Evolutionary conservation across 2,329 filamentous ascomycete species (phyloP).

Genomic region (Elsinoe australis): DNA sequence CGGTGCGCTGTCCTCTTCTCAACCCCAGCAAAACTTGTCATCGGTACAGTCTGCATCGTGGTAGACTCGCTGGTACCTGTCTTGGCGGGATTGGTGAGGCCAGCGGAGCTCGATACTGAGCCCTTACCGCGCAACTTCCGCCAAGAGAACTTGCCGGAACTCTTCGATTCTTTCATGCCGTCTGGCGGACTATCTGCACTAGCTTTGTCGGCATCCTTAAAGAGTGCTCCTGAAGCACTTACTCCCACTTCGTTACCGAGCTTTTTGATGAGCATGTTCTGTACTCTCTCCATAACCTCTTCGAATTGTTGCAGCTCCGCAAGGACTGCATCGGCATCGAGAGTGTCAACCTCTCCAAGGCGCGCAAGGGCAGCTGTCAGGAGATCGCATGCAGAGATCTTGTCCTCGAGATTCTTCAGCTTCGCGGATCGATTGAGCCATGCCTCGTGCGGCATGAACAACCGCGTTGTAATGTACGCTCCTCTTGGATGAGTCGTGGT

Average conservation of each 20-base stretch:
- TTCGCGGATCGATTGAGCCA: conserved; percentile 94
- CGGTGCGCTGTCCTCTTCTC: conserved; percentile 50
- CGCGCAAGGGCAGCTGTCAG: conserved; percentile 69
- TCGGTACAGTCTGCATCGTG: conserved; percentile 46
- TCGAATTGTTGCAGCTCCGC: conserved; percentile 93
- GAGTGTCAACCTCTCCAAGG: conserved; percentile 76
- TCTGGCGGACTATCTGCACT: conserved; percentile 35
- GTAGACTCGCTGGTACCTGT: conserved; percentile 49
- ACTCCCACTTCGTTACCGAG: conserved; percentile 90
- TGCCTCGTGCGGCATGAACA: conserved; percentile 87
- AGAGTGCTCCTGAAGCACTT: conserved; percentile 62
- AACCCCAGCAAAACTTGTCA: conserved; percentile 65
- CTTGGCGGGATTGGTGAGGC: conserved; percentile 23
- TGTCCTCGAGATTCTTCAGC: conserved; percentile 84
- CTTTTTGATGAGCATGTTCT: conserved; percentile 67
- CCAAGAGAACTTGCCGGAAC: conserved; percentile 79
- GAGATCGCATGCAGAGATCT: conserved; percentile 83
- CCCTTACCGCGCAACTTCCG: conserved; percentile 84
- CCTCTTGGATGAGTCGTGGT: conserved; percentile 85
- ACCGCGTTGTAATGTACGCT: conserved; percentile 81
- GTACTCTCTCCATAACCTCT: conserved; percentile 75
- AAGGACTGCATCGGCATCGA: conserved; percentile 82
- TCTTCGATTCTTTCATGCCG: conserved; percentile 41
- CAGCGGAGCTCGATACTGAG: conserved; percentile 44
- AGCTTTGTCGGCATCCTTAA: conserved; percentile 54